phyloP scores from a whole-genome alignment of 2,329 filamentous ascomycete genomes.

The Colletotrichum sp. region DNA sequence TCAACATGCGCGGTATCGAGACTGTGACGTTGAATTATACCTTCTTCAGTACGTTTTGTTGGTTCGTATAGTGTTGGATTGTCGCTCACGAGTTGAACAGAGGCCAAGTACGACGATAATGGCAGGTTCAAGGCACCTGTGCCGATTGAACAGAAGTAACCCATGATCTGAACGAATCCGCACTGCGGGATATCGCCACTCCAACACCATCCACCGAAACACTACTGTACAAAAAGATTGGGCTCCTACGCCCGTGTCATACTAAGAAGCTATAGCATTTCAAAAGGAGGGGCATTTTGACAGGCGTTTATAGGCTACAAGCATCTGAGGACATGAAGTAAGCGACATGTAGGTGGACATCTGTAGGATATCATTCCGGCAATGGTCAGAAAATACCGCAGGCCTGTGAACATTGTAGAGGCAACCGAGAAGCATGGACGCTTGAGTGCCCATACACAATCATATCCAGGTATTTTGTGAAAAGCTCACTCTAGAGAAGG shows the following conservation, averaged over 20 bases:
- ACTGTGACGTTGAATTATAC: slow-evolving; percentile 97
- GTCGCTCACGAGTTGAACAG: slow-evolving; percentile 27
- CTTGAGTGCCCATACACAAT: background rate
- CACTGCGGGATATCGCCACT: background rate
- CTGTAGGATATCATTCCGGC: background rate
- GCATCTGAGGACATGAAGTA: background rate
- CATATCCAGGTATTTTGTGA: background rate
- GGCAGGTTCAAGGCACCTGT: slow-evolving; percentile 46
- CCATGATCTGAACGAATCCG: background rate
- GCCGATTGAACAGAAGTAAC: background rate
- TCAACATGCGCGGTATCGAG: slow-evolving; percentile 92
- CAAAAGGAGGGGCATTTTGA: background rate
- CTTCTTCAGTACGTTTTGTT: slow-evolving; percentile 83
- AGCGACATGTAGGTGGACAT: background rate
- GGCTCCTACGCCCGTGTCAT: background rate
- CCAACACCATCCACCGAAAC: background rate
- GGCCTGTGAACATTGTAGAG: background rate
- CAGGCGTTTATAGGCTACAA: background rate
- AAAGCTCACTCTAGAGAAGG: background rate
- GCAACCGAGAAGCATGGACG: background rate
- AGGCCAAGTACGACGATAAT: slow-evolving; percentile 53
- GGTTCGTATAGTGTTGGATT: background rate
- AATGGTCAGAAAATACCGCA: background rate
- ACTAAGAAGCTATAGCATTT: background rate
- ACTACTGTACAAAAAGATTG: background rate